Base-by-base conservation (phyloP, 2,329 filamentous ascomycete genomes). In the Didymella exigua region DNA sequence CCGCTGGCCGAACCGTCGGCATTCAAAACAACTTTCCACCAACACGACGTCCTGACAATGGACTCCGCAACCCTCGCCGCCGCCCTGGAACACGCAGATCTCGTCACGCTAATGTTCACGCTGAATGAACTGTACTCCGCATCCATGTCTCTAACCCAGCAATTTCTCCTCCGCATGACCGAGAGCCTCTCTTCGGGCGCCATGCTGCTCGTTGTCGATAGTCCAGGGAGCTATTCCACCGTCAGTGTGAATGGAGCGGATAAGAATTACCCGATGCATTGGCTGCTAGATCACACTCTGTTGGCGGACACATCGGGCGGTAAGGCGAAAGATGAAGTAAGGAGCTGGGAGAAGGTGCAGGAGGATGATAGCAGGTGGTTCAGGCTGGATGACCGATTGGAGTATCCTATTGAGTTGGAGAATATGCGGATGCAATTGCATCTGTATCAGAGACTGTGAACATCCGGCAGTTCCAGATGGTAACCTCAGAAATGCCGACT, bases 361-460 rank as follows among this genome's bases (percentile, higher is more conserved):
- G 85, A 86, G 19, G 82, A 92, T 57, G 91, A 96, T 42, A 92
- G 90, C 2, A 78, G 85, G 49, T 98, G 93, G 93, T 97, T 93
- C 76, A 84, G 93, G 37, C 76, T 96, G 30, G 71, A 74, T 7
- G 66, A 70, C n/a, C 70, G 63, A 14, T 75, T 97, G 61, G 79
- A 81, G 34, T 98, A 97, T 76, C 89, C 92, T 7, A 91, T 97
- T 66, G 83, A 87, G 46, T 77, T 98, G 70, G 93, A 98, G 78
- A 91, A 97, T 71, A 96, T 97, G 93, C 86, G 93, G 41, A 96
- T 93, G 75, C 93, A 98, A 75, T 81, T 96, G 65, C 92, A 97
- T 78, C 71, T 97, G 14, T 98, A 96, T 49, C 59, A 50, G n/a
- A 29, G 52, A n/a, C 18, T 55, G 4, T 55, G 30, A 49, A 10